Evolutionary conservation across 345 rosid species (phyloP).

Genomic region (Cardiospermum halicacabum): DNA sequence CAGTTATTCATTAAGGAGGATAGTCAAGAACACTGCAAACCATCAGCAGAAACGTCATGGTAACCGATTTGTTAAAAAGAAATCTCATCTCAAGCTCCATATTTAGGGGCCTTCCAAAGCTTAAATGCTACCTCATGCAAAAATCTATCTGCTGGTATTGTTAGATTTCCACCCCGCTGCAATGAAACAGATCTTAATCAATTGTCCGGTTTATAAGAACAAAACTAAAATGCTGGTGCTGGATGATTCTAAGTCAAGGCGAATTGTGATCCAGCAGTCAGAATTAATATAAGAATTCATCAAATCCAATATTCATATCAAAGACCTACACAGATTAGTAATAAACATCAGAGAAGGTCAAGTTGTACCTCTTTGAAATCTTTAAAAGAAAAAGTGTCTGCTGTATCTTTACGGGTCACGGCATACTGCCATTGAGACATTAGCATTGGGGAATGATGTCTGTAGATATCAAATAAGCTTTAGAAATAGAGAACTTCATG

Average conservation of each 20-base stretch:
- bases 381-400: conserved; percentile 54
- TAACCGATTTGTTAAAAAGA: not conserved
- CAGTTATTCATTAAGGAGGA: too few relatives aligned
- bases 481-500: not conserved
- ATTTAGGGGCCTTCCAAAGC: conserved; percentile 98
- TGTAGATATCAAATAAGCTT: conserved; percentile 31
- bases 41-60: too few relatives aligned
- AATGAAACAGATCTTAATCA: not conserved
- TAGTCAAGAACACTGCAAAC: too few relatives aligned
- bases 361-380: conserved; percentile 60
- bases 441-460: conserved; percentile 79
- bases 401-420: conserved; percentile 77
- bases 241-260: not conserved
- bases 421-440: conserved; percentile 84
- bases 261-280: not conserved
- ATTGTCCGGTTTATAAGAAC: not conserved
- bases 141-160: conserved; percentile 85
- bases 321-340: not conserved
- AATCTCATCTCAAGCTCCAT: conserved; percentile 61
- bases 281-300: not conserved
- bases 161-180: conserved; percentile 71
- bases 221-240: not conserved
- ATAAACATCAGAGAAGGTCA: not conserved
- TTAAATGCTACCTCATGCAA: conserved; percentile 96
- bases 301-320: not conserved